Evolutionary conservation across 148 eudicot species (phyloP), one percentile per base, ranked within the genome.

Genomic region (Spergularia marina): DNA sequence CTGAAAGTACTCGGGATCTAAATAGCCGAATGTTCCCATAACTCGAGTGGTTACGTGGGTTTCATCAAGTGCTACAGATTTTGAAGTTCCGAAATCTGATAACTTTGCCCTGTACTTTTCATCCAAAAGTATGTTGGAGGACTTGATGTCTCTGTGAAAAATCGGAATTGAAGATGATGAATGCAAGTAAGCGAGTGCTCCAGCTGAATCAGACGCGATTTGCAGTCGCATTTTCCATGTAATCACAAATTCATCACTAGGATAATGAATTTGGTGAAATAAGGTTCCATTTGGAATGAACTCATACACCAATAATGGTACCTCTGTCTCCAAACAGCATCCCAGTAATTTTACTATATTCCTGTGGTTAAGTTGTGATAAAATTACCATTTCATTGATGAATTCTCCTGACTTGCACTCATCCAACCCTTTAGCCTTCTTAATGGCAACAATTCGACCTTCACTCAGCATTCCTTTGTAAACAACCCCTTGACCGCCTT

Each of bases 401-500:
- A 84, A 84, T 3, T 82, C 76, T 49, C 69, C 56, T n/a, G 68
- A 34, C 34, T 82, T 69, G 34, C 49, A 65, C 67, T 70, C 78
- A 36, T 79, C 66, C 61, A 82, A 18, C 53, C 53, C 63, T 63
- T 76, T 79, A 12, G 84, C 70, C 68, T 76, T 81, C 76, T 84
- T 84, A 2, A 84, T 55, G 51, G 87, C 87, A 51, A 84, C 80
- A 12, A 84, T 63, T 76, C 73, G 73, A 34, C 84, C 84, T 40
- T 82, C 87, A 51, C 59, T 53, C 41, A 81, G 65, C 82, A 83
- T 83, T 30, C 86, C 86, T 71, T 83, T 83, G 64, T 83, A 83
- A 11, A 84, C 84, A 0, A 82, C 76, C 9, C 87, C 87, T 55
- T 84, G 82, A 15, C 84, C 84, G 34, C 87, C 84, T 82, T 79